Conservation (phyloP, 1,139 yeast species). For the Spathaspora sp. region DNA sequence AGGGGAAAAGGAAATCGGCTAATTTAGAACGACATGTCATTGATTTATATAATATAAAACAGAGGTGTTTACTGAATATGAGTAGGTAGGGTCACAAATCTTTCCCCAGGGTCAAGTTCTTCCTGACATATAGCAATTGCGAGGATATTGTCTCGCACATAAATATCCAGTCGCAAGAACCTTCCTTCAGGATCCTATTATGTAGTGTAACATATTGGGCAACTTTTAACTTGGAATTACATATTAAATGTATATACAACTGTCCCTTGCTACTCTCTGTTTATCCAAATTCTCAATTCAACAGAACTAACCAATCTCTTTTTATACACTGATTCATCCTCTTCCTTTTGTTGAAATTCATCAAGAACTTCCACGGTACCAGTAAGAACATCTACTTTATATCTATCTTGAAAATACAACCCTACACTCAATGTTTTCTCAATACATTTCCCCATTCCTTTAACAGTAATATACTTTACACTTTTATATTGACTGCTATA, state of each 20-base stretch:
- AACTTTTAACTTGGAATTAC: too few species aligned
- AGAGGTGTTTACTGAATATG: conserved; percentile 30
- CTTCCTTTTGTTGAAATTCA: conserved; percentile 39
- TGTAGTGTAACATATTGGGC: too few species aligned
- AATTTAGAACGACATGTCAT: conserved; percentile 45
- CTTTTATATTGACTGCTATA: conserved; percentile 41
- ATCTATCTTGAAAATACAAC: conserved; percentile 45
- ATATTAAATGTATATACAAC: not conserved
- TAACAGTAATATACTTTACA: conserved; percentile 46
- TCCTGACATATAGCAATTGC: too few species aligned
- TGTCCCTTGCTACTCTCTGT: conserved; percentile 17
- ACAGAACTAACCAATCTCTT: conserved; percentile 60
- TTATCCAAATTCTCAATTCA: conserved; percentile 52
- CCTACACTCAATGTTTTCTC: conserved; percentile 55
- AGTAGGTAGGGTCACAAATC: not conserved
- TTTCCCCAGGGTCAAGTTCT: too few species aligned
- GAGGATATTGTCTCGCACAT: too few species aligned
- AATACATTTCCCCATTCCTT: conserved; percentile 71
- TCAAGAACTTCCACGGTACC: conserved; percentile 64
- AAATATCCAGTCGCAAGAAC: too few species aligned
- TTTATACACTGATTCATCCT: conserved; percentile 38
- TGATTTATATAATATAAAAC: conserved; percentile 45
- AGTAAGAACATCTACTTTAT: conserved; percentile 54
- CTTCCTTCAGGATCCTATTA: too few species aligned
- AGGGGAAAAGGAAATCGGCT: conserved; percentile 29